Conservation (phyloP, 2,329 filamentous ascomycete species). For the Grosmannia serpens region DNA sequence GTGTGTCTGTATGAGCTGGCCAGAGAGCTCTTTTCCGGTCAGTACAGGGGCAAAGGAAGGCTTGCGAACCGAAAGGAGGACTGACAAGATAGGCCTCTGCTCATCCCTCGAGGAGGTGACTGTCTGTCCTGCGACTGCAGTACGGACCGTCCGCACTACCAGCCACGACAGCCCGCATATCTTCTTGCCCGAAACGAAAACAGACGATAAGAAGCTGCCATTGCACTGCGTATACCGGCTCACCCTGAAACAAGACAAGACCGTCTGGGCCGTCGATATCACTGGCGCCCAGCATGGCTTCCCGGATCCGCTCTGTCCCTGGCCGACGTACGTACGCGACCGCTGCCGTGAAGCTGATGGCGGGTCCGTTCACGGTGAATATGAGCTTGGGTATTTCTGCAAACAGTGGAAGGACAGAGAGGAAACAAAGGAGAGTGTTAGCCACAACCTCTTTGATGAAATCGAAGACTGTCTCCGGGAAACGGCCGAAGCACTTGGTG, state of each 20-base stretch:
- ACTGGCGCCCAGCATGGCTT: not conserved
- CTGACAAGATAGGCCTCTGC: not conserved
- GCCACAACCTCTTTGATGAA: not conserved
- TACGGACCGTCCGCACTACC: not conserved
- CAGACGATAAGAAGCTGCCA: not conserved
- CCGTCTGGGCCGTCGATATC: not conserved
- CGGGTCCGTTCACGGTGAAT: not conserved
- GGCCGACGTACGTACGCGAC: not conserved
- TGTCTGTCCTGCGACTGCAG: not conserved
- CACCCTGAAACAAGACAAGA: not conserved
- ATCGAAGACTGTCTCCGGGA: not conserved
- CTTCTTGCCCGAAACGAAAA: not conserved
- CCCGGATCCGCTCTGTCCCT: not conserved
- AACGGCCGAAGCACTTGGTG: not conserved
- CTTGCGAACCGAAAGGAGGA: not conserved
- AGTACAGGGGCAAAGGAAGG: not conserved
- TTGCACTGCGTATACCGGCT: not conserved
- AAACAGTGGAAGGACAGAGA: not conserved
- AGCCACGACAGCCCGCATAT: not conserved
- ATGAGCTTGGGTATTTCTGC: not conserved
- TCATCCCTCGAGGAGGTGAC: not conserved
- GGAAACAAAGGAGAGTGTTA: not conserved
- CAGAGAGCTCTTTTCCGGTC: not conserved
- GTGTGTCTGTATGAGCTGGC: not conserved
- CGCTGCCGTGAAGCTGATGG: not conserved